Base-by-base conservation (phyloP, 1,284 basidiomycete species). In the Ganoderma sinense region DNA sequence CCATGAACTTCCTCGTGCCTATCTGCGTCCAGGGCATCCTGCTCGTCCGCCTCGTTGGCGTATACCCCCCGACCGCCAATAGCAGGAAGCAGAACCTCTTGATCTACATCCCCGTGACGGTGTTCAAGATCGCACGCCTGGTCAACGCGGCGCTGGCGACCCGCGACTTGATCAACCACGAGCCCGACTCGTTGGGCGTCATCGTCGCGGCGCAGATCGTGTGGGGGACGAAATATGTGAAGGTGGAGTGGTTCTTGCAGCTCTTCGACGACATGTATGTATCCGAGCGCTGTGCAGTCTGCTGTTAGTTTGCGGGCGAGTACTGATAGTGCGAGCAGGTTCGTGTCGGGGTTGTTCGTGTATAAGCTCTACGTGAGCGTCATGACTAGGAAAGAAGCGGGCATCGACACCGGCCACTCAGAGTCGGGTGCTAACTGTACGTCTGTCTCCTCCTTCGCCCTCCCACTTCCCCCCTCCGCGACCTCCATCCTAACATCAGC, bases 191-290 rank as follows among this genome's bases (percentile, higher is more conserved):
- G 18, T 6, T 40, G 36, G 39, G 39, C 29, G 39, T 65, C 14
- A 51, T 61, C 18, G 23, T 23, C 7, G 45, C 20, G 6, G 41
- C 33, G 0, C 29, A 31, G 33, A 3, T 51, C 10, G 31, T 43
- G 65, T 69, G 45, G 65, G 48, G 20, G 16, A 31, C 20, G 13
- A 64, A 20, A 5, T 64, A 55, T 48, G 51, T 58, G 48, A 77
- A 73, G 62, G 62, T 77, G 8, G 78, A 78, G 53, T 80, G 77
- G 78, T 75, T 77, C 51, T 59, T 78, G 14, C 78, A 80, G 64
- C 64, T 79, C 3, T 75, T 77, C 43, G 78, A 79, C 59, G 74
- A 79, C 59, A 62, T 72, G 76, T 78, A 65, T 16, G 71, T 69
- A 6, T 29, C 2, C 10, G 10, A n/a, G 23, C 43, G 10, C 10